Conservation (phyloP, 306 rosid species). For the Rosa persica region DNA sequence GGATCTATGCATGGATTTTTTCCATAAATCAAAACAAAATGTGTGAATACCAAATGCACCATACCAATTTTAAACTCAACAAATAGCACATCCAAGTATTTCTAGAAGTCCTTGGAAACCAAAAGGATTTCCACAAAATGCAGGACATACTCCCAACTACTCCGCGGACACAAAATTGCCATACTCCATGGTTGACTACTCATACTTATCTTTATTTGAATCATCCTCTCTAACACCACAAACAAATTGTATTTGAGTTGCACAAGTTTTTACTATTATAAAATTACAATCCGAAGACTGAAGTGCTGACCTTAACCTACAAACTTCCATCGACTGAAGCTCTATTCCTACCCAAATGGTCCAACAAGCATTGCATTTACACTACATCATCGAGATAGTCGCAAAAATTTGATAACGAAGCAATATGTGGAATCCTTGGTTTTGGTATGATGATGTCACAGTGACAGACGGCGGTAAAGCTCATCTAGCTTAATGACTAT, state of each 20-base stretch:
- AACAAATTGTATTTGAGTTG: not conserved
- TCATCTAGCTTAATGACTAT: not conserved
- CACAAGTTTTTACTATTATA: not conserved
- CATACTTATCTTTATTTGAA: not conserved
- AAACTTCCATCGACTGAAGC: not conserved
- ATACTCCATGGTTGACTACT: not conserved
- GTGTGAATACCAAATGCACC: not conserved
- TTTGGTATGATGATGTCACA: not conserved
- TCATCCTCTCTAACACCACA: not conserved
- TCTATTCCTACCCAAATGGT: not conserved
- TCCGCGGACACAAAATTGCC: not conserved
- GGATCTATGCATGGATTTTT: not conserved
- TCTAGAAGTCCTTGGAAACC: not conserved
- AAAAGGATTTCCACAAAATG: not conserved
- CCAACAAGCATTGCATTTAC: not conserved
- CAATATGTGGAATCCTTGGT: not conserved
- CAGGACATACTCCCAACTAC: not conserved
- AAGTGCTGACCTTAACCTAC: not conserved
- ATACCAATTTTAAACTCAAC: not conserved
- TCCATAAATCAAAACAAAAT: slow-evolving; percentile 1
- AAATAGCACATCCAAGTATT: not conserved
- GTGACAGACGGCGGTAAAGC: not conserved
- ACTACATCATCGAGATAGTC: not conserved
- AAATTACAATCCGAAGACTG: not conserved
- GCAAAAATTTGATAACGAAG: not conserved